phyloP scores from a whole-genome alignment of 202 grass and related monocot species.

The Brachypodium distachyon region DNA sequence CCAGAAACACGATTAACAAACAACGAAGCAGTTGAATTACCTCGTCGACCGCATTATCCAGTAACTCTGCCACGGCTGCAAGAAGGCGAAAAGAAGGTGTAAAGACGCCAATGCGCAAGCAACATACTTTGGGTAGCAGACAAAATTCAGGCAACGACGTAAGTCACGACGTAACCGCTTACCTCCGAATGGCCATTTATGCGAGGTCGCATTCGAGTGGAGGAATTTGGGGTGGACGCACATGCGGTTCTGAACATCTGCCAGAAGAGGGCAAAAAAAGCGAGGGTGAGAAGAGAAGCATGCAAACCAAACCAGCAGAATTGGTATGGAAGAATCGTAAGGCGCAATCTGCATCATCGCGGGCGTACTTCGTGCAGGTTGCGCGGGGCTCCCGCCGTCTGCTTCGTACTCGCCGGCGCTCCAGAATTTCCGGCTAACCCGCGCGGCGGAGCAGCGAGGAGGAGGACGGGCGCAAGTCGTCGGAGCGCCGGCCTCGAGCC shows the following conservation, averaged over 20 bases:
- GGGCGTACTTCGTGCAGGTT: conserved; percentile 3
- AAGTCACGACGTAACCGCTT: not conserved
- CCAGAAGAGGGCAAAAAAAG: not conserved
- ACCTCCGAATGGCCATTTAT: conserved; percentile 93
- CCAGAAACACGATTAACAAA: not conserved
- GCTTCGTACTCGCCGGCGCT: conserved; percentile 42
- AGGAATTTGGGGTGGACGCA: conserved; percentile 82
- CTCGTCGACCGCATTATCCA: conserved; percentile 94
- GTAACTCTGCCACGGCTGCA: conserved; percentile 71
- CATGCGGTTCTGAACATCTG: conserved; percentile 54
- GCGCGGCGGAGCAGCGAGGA: not conserved
- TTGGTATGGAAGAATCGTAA: not conserved
- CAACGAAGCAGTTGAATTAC: conserved; percentile 5
- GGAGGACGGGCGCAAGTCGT: too few species aligned
- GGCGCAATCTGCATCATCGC: not conserved
- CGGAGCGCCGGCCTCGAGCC: not conserved
- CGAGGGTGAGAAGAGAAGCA: not conserved
- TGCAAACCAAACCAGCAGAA: not conserved
- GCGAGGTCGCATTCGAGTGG: conserved; percentile 85
- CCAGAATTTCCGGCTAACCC: conserved; percentile 34
- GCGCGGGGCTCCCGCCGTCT: not conserved
- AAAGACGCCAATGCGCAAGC: not conserved
- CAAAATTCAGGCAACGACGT: not conserved
- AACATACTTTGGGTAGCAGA: not conserved
- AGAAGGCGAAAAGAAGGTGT: not conserved